Percentiles rank a stretch among this genome's conserved stretches.
These are phyloP conservation scores for Phytophthora fragariaefolia DNA, from an alignment of 352 stramenopile species.

Conservation along the genomic window DNA sequence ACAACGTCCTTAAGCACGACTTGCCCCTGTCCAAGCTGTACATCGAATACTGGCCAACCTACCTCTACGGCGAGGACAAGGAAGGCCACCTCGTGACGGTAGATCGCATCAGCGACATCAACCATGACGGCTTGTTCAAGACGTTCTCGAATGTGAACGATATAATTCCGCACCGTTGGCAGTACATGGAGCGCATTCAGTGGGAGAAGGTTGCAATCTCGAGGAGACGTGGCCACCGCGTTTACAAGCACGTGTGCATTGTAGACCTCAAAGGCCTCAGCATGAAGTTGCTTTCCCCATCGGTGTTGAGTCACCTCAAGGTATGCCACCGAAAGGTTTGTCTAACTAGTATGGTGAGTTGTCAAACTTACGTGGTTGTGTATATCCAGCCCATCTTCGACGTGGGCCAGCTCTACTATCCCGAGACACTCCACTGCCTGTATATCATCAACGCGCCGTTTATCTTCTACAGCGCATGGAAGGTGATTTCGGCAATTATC, in stretches of 20 bases:
- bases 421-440: conserved; percentile 78
- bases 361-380: not conserved
- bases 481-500: conserved; percentile 75
- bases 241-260: conserved; percentile 88
- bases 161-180: conserved; percentile 66
- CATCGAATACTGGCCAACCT: conserved; percentile 69
- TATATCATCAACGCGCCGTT: conserved; percentile 86
- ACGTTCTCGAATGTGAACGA: conserved; percentile 62
- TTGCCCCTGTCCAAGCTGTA: conserved; percentile 67
- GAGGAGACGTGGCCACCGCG: conserved; percentile 57
- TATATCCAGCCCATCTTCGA: conserved; percentile 75
- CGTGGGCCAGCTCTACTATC: conserved; percentile 80
- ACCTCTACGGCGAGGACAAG: conserved; percentile 76
- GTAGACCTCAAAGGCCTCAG: conserved; percentile 78
- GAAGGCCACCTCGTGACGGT: conserved; percentile 75
- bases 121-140: conserved; percentile 64
- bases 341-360: not conserved
- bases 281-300: conserved; percentile 68
- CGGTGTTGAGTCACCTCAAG: conserved; percentile 70
- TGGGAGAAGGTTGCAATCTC: conserved; percentile 81
- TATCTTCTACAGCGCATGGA: conserved; percentile 86
- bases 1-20: conserved; percentile 57
- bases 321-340: conserved; percentile 30
- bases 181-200: conserved; percentile 85
- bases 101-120: conserved; percentile 73